phyloP scores from a whole-genome alignment of 1,139 yeast genomes.

The Pichia sp. region DNA sequence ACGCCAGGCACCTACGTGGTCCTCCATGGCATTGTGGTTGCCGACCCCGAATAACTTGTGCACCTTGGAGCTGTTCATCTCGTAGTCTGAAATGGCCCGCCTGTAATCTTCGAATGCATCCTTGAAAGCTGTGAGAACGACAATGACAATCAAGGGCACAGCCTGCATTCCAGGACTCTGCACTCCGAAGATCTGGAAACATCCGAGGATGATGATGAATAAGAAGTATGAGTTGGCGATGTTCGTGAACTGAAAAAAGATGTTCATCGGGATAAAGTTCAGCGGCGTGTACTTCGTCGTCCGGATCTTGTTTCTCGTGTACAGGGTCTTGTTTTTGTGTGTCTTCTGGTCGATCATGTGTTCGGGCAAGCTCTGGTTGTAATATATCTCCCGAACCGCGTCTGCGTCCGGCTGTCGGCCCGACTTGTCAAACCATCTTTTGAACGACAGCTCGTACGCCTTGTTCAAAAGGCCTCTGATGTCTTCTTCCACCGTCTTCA shows the following conservation, averaged over 20 bases:
- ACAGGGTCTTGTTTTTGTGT: slow-evolving; percentile 24
- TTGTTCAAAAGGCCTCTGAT: slow-evolving; percentile 5
- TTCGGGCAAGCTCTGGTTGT: slow-evolving; percentile 29
- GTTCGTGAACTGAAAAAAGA: slow-evolving; percentile 48
- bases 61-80: slow-evolving; percentile 48
- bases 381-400: slow-evolving; percentile 25
- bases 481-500: slow-evolving; percentile 17
- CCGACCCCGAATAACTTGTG: slow-evolving; percentile 40
- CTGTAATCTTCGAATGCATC: slow-evolving; percentile 58
- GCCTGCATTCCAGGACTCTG: slow-evolving; percentile 53
- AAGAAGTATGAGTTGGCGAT: slow-evolving; percentile 56
- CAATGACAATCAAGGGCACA: slow-evolving; percentile 57
- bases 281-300: slow-evolving; percentile 59
- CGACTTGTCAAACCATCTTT: slow-evolving; percentile 8
- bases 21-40: slow-evolving; percentile 45
- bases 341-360: slow-evolving; percentile 29
- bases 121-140: slow-evolving; percentile 49
- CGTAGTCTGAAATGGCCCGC: slow-evolving; percentile 49
- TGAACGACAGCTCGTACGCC: neutral
- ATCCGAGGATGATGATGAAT: slow-evolving; percentile 46
- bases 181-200: slow-evolving; percentile 53
- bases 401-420: neutral
- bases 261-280: slow-evolving; percentile 50
- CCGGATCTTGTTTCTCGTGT: slow-evolving; percentile 53
- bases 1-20: slow-evolving; percentile 49